Evolutionary conservation across 331 rosid genomes (phyloP), one percentile per base, ranked within the genome.

Genomic region (Malus hybrid): DNA sequence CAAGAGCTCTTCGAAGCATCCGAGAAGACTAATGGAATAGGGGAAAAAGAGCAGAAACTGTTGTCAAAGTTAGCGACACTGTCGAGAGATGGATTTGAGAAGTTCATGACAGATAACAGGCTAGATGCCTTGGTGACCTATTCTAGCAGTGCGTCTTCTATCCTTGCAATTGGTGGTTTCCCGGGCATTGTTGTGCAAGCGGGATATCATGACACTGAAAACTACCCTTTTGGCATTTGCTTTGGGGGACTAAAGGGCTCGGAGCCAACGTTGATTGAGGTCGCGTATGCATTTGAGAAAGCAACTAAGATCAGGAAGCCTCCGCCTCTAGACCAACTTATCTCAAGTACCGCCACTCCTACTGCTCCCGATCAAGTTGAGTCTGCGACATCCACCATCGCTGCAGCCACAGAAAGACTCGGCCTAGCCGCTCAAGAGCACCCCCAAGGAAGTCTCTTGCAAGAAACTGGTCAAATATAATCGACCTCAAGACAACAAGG

Each of bases 151-250:
- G 85, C 69, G 39, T 34, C 81, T 6, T 6, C 56, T 2, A n/a
- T 87, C 61, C 77, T 85, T 1, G 93, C 91, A 22, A 84, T 87
- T 59, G 93, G 93, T 79, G 96, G 96, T 5, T 88, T 80, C 20
- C 96, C 93, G 1, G 91, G 86, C 32, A 85, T 90, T 60, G 83
- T 81, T 76, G 88, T 90, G 56, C 90, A 90, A 2, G 91, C 87
- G 67, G 93, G 93, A n/a, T 88, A 86, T 77, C 84, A 70, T 29
- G 69, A 55, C 11, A 4, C 60, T 39, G 82, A 86, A 46, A 34
- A 34, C 32, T 77, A 84, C 82, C 93, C 96, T 50, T 79, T 86
- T 78, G 96, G 96, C 10, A 82, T 90, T 11, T 85, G 80, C 71
- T 87, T 87, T 77, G 91, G 91, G 63, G 94, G 91, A 2, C 70